Conservation (phyloP, 2,329 filamentous ascomycete genomes). For the Calonectria pseudoreteaudii region DNA sequence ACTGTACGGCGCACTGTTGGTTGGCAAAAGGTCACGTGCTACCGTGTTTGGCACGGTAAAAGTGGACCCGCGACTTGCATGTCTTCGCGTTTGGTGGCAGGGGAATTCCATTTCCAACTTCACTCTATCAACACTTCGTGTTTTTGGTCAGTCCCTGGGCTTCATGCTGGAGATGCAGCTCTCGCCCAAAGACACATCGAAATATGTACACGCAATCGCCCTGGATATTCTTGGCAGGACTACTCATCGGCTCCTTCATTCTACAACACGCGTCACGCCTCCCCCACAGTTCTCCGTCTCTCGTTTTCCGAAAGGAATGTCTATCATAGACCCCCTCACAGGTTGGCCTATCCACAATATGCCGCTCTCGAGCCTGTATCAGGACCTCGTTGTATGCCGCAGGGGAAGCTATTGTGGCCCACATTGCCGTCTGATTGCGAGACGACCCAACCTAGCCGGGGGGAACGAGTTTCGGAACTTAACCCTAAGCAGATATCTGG, state of each 20-base stretch:
- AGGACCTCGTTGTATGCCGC: constrained; percentile 63
- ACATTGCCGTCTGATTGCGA: constrained; percentile 50
- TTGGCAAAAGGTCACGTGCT: constrained; percentile 42
- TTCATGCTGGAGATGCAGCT: constrained; percentile 34
- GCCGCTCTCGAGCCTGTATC: constrained; percentile 73
- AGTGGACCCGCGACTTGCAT: constrained; percentile 24
- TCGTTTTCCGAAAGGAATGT: constrained; percentile 78
- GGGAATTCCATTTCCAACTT: not conserved
- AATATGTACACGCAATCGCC: constrained; percentile 33
- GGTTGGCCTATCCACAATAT: constrained; percentile 57
- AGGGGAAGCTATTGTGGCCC: constrained; percentile 55
- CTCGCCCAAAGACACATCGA: constrained; percentile 16
- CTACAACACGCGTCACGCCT: constrained; percentile 73
- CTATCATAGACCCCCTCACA: constrained; percentile 57
- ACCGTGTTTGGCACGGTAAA: constrained; percentile 20
- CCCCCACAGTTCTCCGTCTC: constrained; percentile 83
- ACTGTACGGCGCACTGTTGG: constrained; percentile 33
- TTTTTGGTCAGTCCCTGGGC: constrained; percentile 27
- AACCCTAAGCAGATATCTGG: constrained; percentile 91
- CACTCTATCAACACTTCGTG: constrained; percentile 31
- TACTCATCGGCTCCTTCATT: constrained; percentile 59
- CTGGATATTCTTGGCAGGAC: constrained; percentile 28
- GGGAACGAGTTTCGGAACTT: constrained; percentile 85
- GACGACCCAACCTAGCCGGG: constrained; percentile 58
- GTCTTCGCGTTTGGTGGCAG: constrained; percentile 15